Evolutionary conservation across 305 asterid species (phyloP).

Genomic region (Fraxinus greggii): DNA sequence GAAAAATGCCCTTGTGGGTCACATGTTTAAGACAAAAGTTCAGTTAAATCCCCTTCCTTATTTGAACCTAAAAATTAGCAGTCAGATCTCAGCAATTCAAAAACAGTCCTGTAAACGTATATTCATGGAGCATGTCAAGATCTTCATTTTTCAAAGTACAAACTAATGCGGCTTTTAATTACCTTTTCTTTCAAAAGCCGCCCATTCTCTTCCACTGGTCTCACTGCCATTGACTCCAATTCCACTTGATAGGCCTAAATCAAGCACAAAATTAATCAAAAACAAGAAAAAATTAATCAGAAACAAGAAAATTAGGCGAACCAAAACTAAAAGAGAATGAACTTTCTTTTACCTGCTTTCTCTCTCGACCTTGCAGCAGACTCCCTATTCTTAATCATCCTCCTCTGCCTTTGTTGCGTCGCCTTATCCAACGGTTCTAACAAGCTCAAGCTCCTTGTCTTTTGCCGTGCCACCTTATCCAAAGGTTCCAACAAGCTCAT

Average conservation of each 20-base stretch:
- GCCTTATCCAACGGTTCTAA: slow-evolving; percentile 74
- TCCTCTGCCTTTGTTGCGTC: slow-evolving; percentile 33
- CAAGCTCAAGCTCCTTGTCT: slow-evolving; percentile 56
- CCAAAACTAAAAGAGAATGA: background rate
- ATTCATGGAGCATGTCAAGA: slow-evolving; percentile 12
- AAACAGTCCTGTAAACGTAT: background rate
- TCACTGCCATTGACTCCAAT: slow-evolving; percentile 74
- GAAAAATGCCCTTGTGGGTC: background rate
- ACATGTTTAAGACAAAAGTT: background rate
- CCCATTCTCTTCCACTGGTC: slow-evolving; percentile 79
- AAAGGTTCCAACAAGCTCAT: slow-evolving; percentile 61
- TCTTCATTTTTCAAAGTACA: background rate
- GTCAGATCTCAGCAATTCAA: background rate
- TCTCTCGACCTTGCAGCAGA: slow-evolving; percentile 92
- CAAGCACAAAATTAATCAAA: slow-evolving; percentile 16
- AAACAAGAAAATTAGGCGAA: slow-evolving; percentile 1
- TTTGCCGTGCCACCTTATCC: slow-evolving; percentile 55
- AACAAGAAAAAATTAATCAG: background rate
- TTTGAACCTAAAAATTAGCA: slow-evolving; percentile 12
- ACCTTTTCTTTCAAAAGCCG: slow-evolving; percentile 70
- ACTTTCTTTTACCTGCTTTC: slow-evolving; percentile 62
- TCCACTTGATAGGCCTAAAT: slow-evolving; percentile 84
- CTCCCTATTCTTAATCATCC: slow-evolving; percentile 90
- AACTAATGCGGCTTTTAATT: slow-evolving; percentile 13
- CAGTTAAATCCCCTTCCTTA: background rate